Evolutionary conservation across 306 rosid genomes (phyloP).

Genomic region (Erythrophleum fordii): DNA sequence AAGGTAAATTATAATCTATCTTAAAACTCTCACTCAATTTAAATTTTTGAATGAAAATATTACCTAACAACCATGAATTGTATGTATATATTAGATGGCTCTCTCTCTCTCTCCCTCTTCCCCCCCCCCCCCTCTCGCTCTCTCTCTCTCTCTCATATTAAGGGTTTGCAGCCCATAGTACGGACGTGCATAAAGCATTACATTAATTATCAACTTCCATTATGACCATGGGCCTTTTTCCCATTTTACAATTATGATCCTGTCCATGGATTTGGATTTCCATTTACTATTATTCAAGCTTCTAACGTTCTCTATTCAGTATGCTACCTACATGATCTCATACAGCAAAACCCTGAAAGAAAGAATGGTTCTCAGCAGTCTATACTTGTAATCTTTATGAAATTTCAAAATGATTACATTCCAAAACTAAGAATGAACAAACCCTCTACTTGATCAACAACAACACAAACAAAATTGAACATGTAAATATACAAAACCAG

Average conservation of each 20-base stretch:
- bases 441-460: slow-evolving; percentile 12
- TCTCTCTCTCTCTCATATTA: too few relatives aligned
- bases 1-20: too few relatives aligned
- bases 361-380: not conserved
- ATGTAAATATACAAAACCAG: not conserved
- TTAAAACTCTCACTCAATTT: too few relatives aligned
- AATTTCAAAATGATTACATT: slow-evolving; percentile 14
- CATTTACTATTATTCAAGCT: not conserved
- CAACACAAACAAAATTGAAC: slow-evolving; percentile 35
- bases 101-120: too few relatives aligned
- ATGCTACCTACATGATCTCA: not conserved
- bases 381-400: slow-evolving; percentile 1
- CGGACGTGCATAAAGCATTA: too few relatives aligned
- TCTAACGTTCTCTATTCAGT: not conserved
- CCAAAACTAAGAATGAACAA: slow-evolving; percentile 17
- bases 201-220: not conserved
- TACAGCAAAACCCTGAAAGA: not conserved
- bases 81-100: too few relatives aligned
- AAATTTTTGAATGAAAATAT: too few relatives aligned
- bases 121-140: too few relatives aligned
- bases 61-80: too few relatives aligned
- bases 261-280: not conserved
- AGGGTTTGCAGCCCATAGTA: too few relatives aligned
- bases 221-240: not conserved
- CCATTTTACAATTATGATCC: not conserved